A percentile compares a stretch with the other conserved stretches of the same genome.
phyloP scores from a whole-genome alignment of 164 flowering plant genomes.

The Umbellularia californica region DNA sequence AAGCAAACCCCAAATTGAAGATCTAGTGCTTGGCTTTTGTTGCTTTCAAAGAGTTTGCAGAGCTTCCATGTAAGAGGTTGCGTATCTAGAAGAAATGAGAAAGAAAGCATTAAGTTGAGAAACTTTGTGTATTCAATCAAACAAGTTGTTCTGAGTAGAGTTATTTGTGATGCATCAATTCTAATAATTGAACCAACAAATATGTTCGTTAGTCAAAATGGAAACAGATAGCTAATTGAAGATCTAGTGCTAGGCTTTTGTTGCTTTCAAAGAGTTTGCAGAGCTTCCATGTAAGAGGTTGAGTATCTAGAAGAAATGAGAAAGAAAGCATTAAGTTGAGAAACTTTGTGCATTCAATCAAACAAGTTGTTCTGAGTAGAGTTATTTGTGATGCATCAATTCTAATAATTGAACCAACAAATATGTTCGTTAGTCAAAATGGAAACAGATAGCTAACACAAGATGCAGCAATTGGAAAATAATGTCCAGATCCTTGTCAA shows the following conservation, averaged over 20 bases:
- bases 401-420: neutral
- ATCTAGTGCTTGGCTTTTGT: slow-evolving; percentile 46
- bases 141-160: no score
- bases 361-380: neutral
- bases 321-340: neutral
- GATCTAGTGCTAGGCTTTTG: slow-evolving; percentile 47
- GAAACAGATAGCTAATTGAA: no score
- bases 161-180: no score
- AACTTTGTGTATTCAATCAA: neutral
- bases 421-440: no score
- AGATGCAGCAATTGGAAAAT: neutral
- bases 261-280: slow-evolving; percentile 53
- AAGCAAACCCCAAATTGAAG: slow-evolving; percentile 57
- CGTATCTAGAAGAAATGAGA: slow-evolving; percentile 31
- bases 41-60: slow-evolving; percentile 53
- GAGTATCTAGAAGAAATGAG: slow-evolving; percentile 34
- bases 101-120: neutral
- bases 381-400: neutral
- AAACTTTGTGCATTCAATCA: neutral
- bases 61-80: slow-evolving; percentile 60
- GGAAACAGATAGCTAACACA: neutral
- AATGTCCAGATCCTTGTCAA: neutral
- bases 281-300: slow-evolving; percentile 58
- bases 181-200: no score
- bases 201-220: no score